phyloP scores from a whole-genome alignment of 257 asterid species.

The Salvia splendens region DNA sequence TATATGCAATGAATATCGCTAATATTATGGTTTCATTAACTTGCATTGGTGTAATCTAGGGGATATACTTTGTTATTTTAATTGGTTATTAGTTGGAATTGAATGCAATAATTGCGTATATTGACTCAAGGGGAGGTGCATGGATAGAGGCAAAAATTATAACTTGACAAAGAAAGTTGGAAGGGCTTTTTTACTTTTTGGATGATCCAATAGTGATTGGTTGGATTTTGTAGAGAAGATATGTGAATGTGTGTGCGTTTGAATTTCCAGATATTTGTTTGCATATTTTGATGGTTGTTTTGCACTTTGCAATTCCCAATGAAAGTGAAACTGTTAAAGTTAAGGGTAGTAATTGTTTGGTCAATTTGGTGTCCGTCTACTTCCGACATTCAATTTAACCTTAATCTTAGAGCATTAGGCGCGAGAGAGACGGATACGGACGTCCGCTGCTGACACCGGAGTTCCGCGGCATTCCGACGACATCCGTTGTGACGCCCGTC shows the following conservation, averaged over 20 bases:
- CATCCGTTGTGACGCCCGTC: no score
- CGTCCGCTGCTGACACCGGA: no score
- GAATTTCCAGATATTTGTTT: constrained; percentile 23
- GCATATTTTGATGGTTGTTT: not conserved
- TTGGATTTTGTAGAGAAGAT: constrained; percentile 19
- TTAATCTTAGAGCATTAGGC: no score
- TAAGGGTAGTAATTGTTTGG: constrained; percentile 34
- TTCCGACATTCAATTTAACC: constrained; percentile 37
- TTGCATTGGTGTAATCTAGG: constrained; percentile 3
- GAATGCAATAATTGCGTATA: constrained; percentile 42
- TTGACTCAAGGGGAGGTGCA: constrained; percentile 45
- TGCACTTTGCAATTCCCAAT: constrained; percentile 40
- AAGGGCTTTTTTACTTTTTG: constrained; percentile 36
- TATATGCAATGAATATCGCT: not conserved
- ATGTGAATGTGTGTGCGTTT: constrained; percentile 37
- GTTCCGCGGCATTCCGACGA: no score
- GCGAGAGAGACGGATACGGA: no score
- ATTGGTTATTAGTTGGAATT: constrained; percentile 25
- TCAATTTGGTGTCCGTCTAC: constrained; percentile 34
- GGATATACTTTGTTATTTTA: not conserved
- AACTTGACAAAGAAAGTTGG: constrained; percentile 40
- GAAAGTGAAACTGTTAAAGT: constrained; percentile 25
- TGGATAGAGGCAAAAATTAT: constrained; percentile 23
- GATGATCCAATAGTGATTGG: constrained; percentile 27
- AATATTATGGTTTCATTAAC: not conserved